Evolutionary conservation across 495 filamentous ascomycete species (phyloP), one percentile per base, ranked within the genome.

Genomic region (Tuber calosporum): DNA sequence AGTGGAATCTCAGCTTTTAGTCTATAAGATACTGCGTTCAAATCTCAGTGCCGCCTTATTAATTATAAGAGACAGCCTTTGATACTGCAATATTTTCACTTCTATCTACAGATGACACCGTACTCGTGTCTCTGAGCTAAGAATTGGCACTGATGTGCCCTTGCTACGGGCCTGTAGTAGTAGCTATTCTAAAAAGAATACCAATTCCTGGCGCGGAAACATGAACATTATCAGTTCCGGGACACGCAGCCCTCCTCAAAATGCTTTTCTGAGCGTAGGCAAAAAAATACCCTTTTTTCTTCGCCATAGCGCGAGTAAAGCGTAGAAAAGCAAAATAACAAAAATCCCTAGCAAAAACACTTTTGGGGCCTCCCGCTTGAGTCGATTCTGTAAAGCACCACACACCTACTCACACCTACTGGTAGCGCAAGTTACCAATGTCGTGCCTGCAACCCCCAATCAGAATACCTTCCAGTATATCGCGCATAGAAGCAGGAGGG

Each of bases 361-460:
- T 17, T 62, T 62, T 62, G 13, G 19, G 34, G 26, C 53, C 13
- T 34, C 4, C 26, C 13, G 53, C 13, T 34, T 62, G 26, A 62
- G 34, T 34, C 26, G 26, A 34, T 62, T 30, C 13, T 34, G 34
- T 34, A 62, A 34, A 34, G 11, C 13, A 17, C 34, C 17, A 17
- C 26, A 11, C 26, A 19, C 53, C 7, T 4, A 15, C n/a, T 58
- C 9, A 34, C 26, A 34, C 11, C 53, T 30, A 30, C 48, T n/a
- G 8, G 48, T 0, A 13, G 48, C 4, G n/a, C 9, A 26, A 26
- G 48, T n/a, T 58, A 62, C 53, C 53, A 62, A 34, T 62, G 37
- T 22, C 71, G 42, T 72, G 67, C 34, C 37, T 72, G 37, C 42
- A 76, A 58, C 19, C 53, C 0, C 26, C 9, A 62, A 30, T 62